Evolutionary conservation across 768 basidiomycete species (phyloP), one percentile per base, ranked within the genome.

Genomic region (Porphyrellus cyaneotinctus): DNA sequence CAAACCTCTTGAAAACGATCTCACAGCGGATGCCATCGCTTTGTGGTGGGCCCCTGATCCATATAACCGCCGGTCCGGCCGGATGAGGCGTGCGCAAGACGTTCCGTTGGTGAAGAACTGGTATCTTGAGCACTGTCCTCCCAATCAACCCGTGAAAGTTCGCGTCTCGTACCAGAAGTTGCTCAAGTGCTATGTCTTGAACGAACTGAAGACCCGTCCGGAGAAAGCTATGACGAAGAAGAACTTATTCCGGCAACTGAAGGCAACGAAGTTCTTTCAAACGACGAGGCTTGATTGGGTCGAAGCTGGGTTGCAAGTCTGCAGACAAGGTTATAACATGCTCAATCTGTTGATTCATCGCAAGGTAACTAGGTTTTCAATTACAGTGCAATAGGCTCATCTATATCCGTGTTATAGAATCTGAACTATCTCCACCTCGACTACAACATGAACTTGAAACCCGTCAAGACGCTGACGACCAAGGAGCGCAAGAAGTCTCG

Each of bases 261-360:
- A 97, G 73, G 87, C 91, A n/a, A 99, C 97, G 52, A 98, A 98
- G 72, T 99, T 99, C 75, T 99, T 99, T 85, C 97, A 98, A 77
- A 92, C 91, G 14, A 99, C 97, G 5, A 91, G 82, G 59, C 73
- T 99, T 60, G 97, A 99, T 70, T 99, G 97, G 97, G 95, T 99
- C 33, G 97, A 99, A 70, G 97, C 95, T 3, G 97, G 97, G 60
- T 73, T 99, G 55, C 97, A 99, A 71, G 95, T 99, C 48, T 98
- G 95, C 75, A 78, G 97, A 59, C 97, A 99, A 68, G 97, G 97
- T 36, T 99, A 97, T 75, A 99, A 98, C 74, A 99, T 99, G 97
- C 76, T 99, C 58, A 99, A 99, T 72, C 75, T 99, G 28, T 79
- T 99, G 56, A 99, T 99, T 61, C 97, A 99, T 73, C 94, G 97